These are phyloP conservation scores for Sphagnum magellanicum DNA, from an alignment of 228 moss, liverwort and hornwort species.

Conservation along the genomic window DNA sequence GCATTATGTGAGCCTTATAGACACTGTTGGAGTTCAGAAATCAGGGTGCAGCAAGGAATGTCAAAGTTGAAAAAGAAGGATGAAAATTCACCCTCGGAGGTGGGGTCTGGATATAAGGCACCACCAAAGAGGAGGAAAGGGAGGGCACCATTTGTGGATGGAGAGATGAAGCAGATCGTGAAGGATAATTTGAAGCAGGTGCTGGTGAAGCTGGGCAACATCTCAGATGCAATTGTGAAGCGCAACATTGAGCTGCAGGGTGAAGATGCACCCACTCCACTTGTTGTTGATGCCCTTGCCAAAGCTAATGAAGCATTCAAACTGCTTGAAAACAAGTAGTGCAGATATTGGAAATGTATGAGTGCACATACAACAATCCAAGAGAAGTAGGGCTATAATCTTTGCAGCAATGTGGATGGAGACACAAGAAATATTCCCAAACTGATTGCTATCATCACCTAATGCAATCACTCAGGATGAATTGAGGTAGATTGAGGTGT, in stretches of 20 bases:
- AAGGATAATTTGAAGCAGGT: conserved; percentile 18
- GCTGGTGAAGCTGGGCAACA: conserved; percentile 11
- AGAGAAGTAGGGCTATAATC: too few species aligned
- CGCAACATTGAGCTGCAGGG: conserved; percentile 12
- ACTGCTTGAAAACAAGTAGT: conserved; percentile 14
- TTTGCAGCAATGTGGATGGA: too few species aligned
- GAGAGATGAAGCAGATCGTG: conserved; percentile 18
- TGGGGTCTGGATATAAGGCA: background rate
- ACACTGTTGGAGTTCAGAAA: too few species aligned
- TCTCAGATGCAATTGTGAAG: conserved; percentile 4
- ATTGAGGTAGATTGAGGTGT: too few species aligned
- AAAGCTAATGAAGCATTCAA: conserved; percentile 19
- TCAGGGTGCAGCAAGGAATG: too few species aligned
- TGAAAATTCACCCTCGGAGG: background rate
- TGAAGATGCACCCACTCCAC: conserved; percentile 5
- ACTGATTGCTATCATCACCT: too few species aligned
- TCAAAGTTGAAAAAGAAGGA: background rate
- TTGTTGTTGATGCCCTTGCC: conserved; percentile 8
- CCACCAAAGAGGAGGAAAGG: background rate
- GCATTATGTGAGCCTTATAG: too few species aligned
- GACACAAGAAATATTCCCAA: too few species aligned
- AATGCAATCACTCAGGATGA: too few species aligned
- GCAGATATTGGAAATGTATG: too few species aligned
- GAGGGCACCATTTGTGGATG: conserved; percentile 20
- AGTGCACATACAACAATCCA: too few species aligned